Conservation (phyloP, 78 protist species). For the Polysphondylium violaceum region DNA sequence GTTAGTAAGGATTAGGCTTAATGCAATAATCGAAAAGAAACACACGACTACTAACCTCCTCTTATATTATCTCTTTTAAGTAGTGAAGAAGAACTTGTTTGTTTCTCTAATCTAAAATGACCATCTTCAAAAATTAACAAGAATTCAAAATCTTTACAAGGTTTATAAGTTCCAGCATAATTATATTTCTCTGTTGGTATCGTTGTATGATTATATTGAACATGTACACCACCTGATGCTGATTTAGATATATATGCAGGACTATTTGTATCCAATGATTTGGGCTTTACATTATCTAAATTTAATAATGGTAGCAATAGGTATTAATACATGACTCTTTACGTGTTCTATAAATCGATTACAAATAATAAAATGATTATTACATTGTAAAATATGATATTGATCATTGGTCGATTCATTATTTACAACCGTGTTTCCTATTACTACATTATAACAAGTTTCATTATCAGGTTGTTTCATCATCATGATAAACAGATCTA, state of each 20-base stretch:
- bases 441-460: background rate
- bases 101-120: slow-evolving; percentile 45
- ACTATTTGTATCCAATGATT: slow-evolving; percentile 14
- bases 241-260: background rate
- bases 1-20: background rate
- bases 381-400: slow-evolving; percentile 27
- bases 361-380: background rate
- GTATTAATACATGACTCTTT: background rate
- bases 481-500: too few species aligned
- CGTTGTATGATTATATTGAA: slow-evolving; percentile 24
- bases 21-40: background rate
- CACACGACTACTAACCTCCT: background rate
- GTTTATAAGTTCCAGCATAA: slow-evolving; percentile 39
- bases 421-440: background rate
- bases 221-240: background rate
- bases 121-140: slow-evolving; percentile 63
- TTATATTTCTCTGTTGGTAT: slow-evolving; percentile 22
- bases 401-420: background rate
- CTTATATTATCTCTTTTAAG: slow-evolving; percentile 3
- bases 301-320: background rate
- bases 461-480: slow-evolving; percentile 24
- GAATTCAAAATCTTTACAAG: slow-evolving; percentile 36
- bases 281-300: slow-evolving; percentile 28
- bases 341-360: too few species aligned
- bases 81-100: background rate